These are phyloP conservation scores for Neofusicoccum ribis DNA, from an alignment of 2,329 filamentous ascomycete species.

Conservation along the genomic window DNA sequence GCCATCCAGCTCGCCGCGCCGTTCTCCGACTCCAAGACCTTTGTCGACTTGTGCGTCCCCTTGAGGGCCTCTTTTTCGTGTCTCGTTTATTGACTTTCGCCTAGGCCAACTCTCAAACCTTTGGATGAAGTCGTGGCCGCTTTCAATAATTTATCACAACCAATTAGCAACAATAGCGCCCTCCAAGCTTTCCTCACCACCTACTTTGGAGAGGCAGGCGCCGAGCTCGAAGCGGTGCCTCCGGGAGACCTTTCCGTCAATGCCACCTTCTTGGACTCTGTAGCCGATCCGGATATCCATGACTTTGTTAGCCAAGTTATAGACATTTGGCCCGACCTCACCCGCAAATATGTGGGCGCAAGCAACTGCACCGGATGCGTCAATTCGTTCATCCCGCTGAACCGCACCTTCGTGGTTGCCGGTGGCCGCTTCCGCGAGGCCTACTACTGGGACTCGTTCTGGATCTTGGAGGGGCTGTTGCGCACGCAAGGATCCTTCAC, in stretches of 20 bases:
- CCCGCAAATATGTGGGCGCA: conserved; percentile 56
- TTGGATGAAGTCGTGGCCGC: conserved; percentile 62
- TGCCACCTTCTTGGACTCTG: conserved; percentile 56
- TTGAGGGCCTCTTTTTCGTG: not conserved
- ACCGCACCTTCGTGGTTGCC: conserved; percentile 68
- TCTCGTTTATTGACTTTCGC: not conserved
- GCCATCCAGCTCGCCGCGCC: conserved; percentile 64
- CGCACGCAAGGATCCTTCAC: conserved; percentile 65
- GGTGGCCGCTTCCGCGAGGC: conserved; percentile 70
- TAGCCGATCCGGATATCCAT: conserved; percentile 59
- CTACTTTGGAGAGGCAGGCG: conserved; percentile 65
- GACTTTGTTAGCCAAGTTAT: conserved; percentile 66
- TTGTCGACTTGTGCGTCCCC: conserved; percentile 54
- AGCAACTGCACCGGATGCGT: conserved; percentile 60
- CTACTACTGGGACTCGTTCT: conserved; percentile 72
- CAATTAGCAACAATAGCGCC: conserved; percentile 63
- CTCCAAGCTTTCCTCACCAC: conserved; percentile 62
- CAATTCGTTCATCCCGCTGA: conserved; percentile 65
- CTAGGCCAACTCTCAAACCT: conserved; percentile 61
- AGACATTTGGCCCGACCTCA: conserved; percentile 68
- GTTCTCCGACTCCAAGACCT: conserved; percentile 69
- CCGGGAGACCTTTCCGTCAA: conserved; percentile 55
- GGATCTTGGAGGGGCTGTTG: conserved; percentile 66
- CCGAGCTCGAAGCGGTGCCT: conserved; percentile 60
- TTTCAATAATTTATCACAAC: conserved; percentile 60